These are phyloP conservation scores for Mycotypha africana DNA, from an alignment of 371 early-diverging fungal species.

Conservation along the genomic window DNA sequence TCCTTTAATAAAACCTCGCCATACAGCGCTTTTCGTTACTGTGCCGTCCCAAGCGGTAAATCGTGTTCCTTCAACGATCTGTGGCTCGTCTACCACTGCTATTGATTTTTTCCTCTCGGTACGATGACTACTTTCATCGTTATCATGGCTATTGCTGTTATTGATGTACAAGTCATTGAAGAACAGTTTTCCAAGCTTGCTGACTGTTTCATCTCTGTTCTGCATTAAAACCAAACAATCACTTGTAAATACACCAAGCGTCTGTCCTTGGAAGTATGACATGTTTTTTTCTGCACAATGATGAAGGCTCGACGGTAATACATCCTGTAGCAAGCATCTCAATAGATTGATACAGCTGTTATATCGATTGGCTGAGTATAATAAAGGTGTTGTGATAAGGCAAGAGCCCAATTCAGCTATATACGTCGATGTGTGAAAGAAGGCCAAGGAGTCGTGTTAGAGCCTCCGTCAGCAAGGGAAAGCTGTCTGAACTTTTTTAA, in stretches of 20 bases:
- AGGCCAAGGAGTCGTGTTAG: background rate
- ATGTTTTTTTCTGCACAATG: conserved; percentile 18
- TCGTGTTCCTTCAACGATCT: conserved; percentile 8
- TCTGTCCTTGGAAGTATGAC: conserved; percentile 50
- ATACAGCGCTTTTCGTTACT: conserved; percentile 31
- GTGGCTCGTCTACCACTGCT: conserved; percentile 3
- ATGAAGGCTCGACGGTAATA: conserved; percentile 24
- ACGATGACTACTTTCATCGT: background rate
- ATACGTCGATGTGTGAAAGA: background rate
- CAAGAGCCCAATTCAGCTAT: conserved; percentile 47
- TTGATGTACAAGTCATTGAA: conserved; percentile 29
- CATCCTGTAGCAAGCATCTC: conserved; percentile 31
- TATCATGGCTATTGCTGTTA: no score
- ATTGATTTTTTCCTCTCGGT: conserved; percentile 3
- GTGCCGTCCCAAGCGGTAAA: conserved; percentile 28
- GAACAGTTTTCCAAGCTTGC: conserved; percentile 22
- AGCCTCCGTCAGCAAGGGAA: no score
- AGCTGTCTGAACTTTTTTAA: no score
- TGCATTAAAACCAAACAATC: conserved; percentile 42
- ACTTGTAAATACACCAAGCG: conserved; percentile 44
- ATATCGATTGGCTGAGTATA: conserved; percentile 15
- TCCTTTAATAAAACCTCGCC: conserved; percentile 46
- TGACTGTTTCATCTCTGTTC: conserved; percentile 15
- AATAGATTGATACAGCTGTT: conserved; percentile 26
- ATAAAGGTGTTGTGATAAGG: conserved; percentile 35